Evolutionary conservation across 345 rosid genomes (phyloP), one percentile per base, ranked within the genome.

Genomic region (Corchorus olitorius): DNA sequence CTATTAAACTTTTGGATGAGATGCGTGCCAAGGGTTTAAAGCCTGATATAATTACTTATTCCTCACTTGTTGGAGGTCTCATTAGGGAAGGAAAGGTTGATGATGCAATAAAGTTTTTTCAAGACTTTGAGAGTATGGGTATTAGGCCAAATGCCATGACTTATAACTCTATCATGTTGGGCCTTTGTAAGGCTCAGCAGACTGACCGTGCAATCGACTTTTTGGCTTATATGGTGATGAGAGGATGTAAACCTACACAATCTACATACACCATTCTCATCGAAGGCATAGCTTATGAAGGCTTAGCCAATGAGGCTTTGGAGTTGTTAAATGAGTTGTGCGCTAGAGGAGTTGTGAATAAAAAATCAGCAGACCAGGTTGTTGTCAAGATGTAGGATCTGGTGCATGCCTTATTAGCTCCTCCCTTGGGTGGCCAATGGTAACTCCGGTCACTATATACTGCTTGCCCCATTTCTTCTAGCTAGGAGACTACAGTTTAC

Each of bases 121-220:
- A 86, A 66, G 94, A 91, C 80, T 79, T 94, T 82, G 93, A 89
- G 86, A 82, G 87, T 37, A 81, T 87, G 76, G 97, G 94, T 1
- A 55, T 91, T 55, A 85, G 80, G 81, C 95, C 96, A 8, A 89
- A 89, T 78, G 89, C 89, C 50, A 72, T 84, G 66, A 88, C 94
- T 14, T 95, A 88, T 83, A 95, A 95, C 80, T 82, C 88, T 58
- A 83, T 95, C 65, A 87, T 95, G 89, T 62, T 84, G 37, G 95
- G 93, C 59, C 96, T 95, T 48, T 93, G 98, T 43, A 95, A 87
- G 85, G 87, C 81, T 73, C 79, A 85, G 66, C 87, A 88, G 76
- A 95, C 97, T 35, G 92, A 83, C 45, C 87, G 84, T 50, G 99
- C 99, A 22, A 92, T 95, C 33, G 97, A 95, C 86, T 88, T 93